Conservation (phyloP, 768 basidiomycete species). For the Mycena rosella region DNA sequence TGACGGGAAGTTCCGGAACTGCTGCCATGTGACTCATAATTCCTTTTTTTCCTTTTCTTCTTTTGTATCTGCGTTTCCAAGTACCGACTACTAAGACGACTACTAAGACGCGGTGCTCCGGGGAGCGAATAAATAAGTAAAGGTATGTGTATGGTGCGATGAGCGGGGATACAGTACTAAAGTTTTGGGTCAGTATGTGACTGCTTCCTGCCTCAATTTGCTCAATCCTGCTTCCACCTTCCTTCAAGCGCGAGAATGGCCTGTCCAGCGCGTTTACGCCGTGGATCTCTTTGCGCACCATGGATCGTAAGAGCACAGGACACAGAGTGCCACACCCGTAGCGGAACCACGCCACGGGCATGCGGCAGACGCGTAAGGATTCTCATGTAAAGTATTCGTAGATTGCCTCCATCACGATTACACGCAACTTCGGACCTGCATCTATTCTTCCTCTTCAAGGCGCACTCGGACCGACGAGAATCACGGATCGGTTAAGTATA, state of each 20-base stretch:
- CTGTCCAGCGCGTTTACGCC: not conserved
- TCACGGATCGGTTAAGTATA: not conserved
- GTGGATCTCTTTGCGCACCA: constrained; percentile 12
- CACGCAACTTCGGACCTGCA: not conserved
- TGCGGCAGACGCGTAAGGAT: not conserved
- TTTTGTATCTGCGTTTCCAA: too few species aligned
- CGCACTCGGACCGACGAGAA: constrained; percentile 29
- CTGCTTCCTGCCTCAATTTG: too few species aligned
- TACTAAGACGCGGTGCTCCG: too few species aligned
- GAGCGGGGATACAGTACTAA: too few species aligned
- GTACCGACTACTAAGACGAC: too few species aligned
- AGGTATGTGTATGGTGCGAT: too few species aligned
- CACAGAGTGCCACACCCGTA: constrained; percentile 25
- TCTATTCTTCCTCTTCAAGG: constrained; percentile 11
- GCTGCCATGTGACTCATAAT: too few species aligned
- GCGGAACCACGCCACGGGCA: constrained; percentile 19
- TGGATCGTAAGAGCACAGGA: not conserved
- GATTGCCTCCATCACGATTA: not conserved
- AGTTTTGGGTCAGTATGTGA: too few species aligned
- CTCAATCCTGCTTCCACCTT: constrained; percentile 5
- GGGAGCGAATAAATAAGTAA: too few species aligned
- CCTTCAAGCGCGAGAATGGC: constrained; percentile 11
- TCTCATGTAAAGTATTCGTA: too few species aligned
- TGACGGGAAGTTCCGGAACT: too few species aligned
- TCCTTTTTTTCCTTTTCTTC: too few species aligned